Percentiles rank a stretch among this genome's conserved stretches.
phyloP scores from a whole-genome alignment of 2,329 filamentous ascomycete genomes.

The Nemania serpens region DNA sequence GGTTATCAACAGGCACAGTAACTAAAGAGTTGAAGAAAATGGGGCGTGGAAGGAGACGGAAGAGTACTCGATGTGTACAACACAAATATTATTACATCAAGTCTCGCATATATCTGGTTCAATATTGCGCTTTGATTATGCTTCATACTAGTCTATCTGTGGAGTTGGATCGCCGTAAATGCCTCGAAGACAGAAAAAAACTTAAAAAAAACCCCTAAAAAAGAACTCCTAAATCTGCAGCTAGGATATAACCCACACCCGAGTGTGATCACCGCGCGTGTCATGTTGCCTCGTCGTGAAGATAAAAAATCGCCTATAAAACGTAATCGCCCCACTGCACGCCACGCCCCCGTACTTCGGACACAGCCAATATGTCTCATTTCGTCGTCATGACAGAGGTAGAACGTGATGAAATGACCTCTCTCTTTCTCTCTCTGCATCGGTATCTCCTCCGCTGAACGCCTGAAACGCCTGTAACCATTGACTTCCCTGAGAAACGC shows the following conservation, averaged over 20 bases:
- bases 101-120: neutral
- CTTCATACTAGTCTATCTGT: constrained; percentile 33
- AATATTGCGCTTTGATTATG: constrained; percentile 27
- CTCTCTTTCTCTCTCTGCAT: neutral
- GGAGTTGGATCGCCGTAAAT: constrained; percentile 9
- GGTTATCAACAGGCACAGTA: too few species aligned
- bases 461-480: constrained; percentile 16
- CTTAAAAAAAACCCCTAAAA: too few species aligned
- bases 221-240: neutral
- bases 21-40: too few species aligned
- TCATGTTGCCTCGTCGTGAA: neutral
- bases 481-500: constrained; percentile 9
- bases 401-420: constrained; percentile 8
- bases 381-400: neutral
- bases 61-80: neutral
- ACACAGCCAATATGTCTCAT: neutral
- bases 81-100: neutral
- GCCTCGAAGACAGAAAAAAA: neutral
- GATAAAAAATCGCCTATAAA: constrained; percentile 6
- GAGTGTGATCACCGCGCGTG: neutral
- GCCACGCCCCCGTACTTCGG: neutral
- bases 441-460: neutral
- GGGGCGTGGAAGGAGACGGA: too few species aligned
- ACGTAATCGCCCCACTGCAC: neutral
- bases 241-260: neutral